These are phyloP conservation scores for Neolentinus lepideus DNA, from an alignment of 1,284 basidiomycete genomes.

Conservation along the genomic window DNA sequence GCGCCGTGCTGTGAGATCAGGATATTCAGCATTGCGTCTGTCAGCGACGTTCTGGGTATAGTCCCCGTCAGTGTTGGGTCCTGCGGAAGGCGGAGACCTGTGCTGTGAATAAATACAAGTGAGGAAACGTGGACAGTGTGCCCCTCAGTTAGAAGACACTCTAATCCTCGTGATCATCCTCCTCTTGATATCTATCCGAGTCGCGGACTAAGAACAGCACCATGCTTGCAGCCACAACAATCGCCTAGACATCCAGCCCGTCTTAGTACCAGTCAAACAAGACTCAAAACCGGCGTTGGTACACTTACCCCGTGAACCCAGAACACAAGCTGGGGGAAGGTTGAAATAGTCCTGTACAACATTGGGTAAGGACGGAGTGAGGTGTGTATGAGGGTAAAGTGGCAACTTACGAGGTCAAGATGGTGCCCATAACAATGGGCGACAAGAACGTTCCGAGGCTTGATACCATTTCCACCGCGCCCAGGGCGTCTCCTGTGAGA, in stretches of 20 bases:
- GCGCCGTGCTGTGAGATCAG: too few relatives aligned
- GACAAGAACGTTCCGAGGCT: slow-evolving; percentile 19
- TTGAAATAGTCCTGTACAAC: slow-evolving; percentile 13
- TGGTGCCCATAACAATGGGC: slow-evolving; percentile 14
- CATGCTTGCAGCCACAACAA: background rate
- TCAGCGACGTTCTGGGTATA: too few relatives aligned
- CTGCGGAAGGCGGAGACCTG: too few relatives aligned
- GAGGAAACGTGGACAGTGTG: too few relatives aligned
- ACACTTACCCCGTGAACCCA: slow-evolving; percentile 16
- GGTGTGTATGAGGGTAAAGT: slow-evolving; percentile 15
- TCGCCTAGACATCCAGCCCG: background rate
- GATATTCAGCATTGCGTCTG: too few relatives aligned
- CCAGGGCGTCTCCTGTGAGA: slow-evolving; percentile 22
- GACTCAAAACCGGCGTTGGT: background rate
- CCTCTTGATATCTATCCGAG: background rate
- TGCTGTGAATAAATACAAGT: too few relatives aligned
- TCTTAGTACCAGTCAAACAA: background rate
- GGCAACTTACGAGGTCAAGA: slow-evolving; percentile 16
- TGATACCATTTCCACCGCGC: slow-evolving; percentile 23
- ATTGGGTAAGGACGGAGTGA: background rate
- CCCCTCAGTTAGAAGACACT: too few relatives aligned
- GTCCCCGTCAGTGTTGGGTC: too few relatives aligned
- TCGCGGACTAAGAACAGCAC: background rate
- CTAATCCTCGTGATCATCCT: too few relatives aligned
- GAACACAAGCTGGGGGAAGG: slow-evolving; percentile 14